phyloP scores from a whole-genome alignment of 2,329 filamentous ascomycete genomes.

The Xylaria sp. region DNA sequence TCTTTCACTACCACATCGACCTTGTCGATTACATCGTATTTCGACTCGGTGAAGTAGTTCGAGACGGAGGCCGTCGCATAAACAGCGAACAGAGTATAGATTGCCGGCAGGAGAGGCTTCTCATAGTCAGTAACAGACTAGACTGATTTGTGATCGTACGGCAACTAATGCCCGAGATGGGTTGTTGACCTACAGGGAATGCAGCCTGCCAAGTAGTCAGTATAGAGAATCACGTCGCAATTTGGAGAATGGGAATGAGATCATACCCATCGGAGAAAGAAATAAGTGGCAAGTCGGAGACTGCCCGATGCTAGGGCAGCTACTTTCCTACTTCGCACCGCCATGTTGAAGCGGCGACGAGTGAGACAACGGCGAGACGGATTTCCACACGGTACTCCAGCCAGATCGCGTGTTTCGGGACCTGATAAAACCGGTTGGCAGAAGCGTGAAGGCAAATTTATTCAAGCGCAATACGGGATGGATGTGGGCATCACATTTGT shows the following conservation, averaged over 20 bases:
- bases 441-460: not conserved
- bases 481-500: constrained; percentile 10
- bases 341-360: constrained; percentile 34
- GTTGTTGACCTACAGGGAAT: constrained; percentile 44
- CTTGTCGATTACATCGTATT: constrained; percentile 68
- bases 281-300: constrained; percentile 61
- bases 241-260: not conserved
- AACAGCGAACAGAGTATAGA: constrained; percentile 71
- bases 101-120: constrained; percentile 49
- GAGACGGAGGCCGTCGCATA: constrained; percentile 72
- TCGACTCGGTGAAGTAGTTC: constrained; percentile 65
- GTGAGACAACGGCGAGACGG: constrained; percentile 6
- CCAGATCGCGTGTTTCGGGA: not conserved
- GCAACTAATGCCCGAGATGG: not conserved
- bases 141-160: constrained; percentile 21
- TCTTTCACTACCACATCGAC: constrained; percentile 66
- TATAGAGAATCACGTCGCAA: constrained; percentile 13
- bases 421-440: not conserved
- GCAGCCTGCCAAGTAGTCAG: constrained; percentile 44
- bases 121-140: constrained; percentile 30
- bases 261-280: constrained; percentile 71
- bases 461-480: not conserved
- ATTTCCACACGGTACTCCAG: not conserved
- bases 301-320: constrained; percentile 59
- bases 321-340: constrained; percentile 41